phyloP scores from a whole-genome alignment of 345 rosid genomes.

The Melaleuca quinquenervia region DNA sequence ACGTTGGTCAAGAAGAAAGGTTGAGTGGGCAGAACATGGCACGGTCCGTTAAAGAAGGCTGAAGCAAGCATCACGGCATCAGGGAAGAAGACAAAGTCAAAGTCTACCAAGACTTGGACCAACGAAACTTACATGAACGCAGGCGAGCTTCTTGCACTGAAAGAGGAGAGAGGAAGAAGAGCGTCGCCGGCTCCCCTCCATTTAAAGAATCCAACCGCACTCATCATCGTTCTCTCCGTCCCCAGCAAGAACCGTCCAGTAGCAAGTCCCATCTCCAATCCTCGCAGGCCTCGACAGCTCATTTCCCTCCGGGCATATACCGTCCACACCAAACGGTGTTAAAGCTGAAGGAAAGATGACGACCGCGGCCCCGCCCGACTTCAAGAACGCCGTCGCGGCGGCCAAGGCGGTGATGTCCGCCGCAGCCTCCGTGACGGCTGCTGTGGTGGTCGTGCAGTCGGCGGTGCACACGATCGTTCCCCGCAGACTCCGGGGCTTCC shows the following conservation, averaged over 20 bases:
- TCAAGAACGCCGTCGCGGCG: slow-evolving; percentile 1
- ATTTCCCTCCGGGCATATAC: neutral
- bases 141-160: neutral
- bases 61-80: neutral
- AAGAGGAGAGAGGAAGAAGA: neutral
- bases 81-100: neutral
- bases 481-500: slow-evolving; percentile 15
- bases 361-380: neutral
- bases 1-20: neutral
- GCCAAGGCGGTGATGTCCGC: slow-evolving; percentile 40
- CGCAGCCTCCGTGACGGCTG: slow-evolving; percentile 46
- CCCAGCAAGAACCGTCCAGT: neutral
- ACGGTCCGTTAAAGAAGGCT: neutral
- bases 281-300: neutral
- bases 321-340: no score
- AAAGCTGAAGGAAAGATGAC: no score
- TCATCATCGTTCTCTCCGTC: neutral
- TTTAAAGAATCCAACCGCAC: neutral
- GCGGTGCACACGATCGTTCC: slow-evolving; percentile 33
- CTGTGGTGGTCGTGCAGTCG: slow-evolving; percentile 40
- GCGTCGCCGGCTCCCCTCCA: neutral
- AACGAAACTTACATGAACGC: neutral
- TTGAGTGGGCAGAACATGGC: neutral
- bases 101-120: neutral
- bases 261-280: neutral